These are phyloP conservation scores for Nicotiana tomentosiformis DNA, from an alignment of 257 asterid species.

Conservation along the genomic window DNA sequence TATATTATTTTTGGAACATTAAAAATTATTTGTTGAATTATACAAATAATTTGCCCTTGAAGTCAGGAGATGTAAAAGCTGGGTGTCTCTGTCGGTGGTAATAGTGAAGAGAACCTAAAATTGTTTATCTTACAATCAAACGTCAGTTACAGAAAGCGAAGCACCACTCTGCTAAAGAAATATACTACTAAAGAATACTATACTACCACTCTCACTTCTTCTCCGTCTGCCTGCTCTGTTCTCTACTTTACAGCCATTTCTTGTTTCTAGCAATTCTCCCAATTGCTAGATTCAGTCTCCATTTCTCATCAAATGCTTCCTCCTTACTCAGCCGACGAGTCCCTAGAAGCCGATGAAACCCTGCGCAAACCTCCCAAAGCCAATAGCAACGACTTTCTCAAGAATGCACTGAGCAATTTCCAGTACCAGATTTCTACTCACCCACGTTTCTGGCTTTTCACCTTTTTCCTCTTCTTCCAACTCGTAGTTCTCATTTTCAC, in stretches of 20 bases:
- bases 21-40: neutral
- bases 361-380: conserved; percentile 11
- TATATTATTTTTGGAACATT: neutral
- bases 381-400: conserved; percentile 16
- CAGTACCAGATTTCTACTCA: conserved; percentile 41
- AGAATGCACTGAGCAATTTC: conserved; percentile 5
- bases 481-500: conserved; percentile 39
- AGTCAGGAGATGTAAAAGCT: neutral
- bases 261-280: neutral
- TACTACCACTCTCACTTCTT: neutral
- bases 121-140: neutral
- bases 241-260: neutral
- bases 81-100: neutral
- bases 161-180: neutral
- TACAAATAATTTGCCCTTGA: neutral
- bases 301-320: neutral
- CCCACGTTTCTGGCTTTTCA: conserved; percentile 62
- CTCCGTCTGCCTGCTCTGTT: neutral
- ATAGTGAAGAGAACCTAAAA: neutral
- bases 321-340: neutral
- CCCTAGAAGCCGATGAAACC: neutral
- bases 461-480: conserved; percentile 52
- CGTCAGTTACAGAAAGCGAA: neutral
- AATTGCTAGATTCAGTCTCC: neutral
- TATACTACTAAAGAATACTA: neutral